Evolutionary conservation across 768 basidiomycete species (phyloP), one percentile per base, ranked within the genome.

Genomic region (Psilocybe subaeruginosa): DNA sequence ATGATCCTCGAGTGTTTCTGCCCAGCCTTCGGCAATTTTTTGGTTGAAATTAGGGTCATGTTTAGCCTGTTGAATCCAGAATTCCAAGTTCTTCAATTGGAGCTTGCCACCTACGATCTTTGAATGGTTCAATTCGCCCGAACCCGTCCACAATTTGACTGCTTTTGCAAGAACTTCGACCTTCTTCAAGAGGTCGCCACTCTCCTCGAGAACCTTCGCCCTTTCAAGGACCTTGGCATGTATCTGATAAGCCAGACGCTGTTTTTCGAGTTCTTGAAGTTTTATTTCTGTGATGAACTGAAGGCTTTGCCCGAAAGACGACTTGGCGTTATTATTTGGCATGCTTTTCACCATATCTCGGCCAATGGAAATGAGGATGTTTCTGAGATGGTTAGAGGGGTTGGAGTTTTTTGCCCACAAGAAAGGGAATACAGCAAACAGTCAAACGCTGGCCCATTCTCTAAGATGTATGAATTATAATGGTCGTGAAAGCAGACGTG

Each of bases 281-380:
- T 82, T 81, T 64, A 79, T 73, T 8, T 75, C 70, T 9, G 81
- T 82, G 64, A 80, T 80, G 60, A 78, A 80, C 50, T 80, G 78
- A 14, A 80, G 73, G 5, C 78, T 77, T 58, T 78, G 73, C 29
- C 75, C 70, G 60, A 79, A 78, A 27, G 76, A 73, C 3, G 70
- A 71, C 16, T 55, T 59, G 11, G 52, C 46, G 19, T 41, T 31
- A 33, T 8, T 39, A 14, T 39, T 39, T 39, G 37, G 37, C 37
- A 39, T 39, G 14, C 7, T 39, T 39, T 39, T 39, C 37, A 8
- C 23, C 23, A 23, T 23, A 23, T 23, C 23, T 23, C 23, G 23
- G 23, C 23, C 23, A 23, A 23, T 23, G 23, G 23, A 23, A 2
- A 23, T 23, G 23, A 23, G 23, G 23, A 23, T 23, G 23, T 23